Evolutionary conservation across 495 filamentous ascomycete genomes (phyloP), one percentile per base, ranked within the genome.

Genomic region (Eremomyces bilateralis): DNA sequence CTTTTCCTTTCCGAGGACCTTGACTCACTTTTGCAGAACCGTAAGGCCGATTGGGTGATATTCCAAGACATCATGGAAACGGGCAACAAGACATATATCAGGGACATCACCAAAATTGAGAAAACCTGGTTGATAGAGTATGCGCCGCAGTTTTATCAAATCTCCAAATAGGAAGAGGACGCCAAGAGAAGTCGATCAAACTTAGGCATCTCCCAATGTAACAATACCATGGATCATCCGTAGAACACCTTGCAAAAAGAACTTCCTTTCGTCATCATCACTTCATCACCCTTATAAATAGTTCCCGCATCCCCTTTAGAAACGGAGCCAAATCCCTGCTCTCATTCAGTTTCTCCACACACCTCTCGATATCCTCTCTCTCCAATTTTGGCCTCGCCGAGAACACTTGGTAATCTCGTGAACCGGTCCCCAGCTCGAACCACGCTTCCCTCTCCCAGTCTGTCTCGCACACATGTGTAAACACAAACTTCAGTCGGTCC

Each of bases 41-140:
- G 88, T 29, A 94, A 91, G 60, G 82, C 80, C 13, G 85, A 95
- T 43, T 97, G 88, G 88, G 84, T 97, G 6, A 70, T 97, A 28
- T 97, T 95, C 48, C 78, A 90, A 47, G 90, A 95, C 51, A 70
- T 94, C 34, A 70, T 93, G 62, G 83, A 97, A 54, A 90, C 80
- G 15, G 76, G 80, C 12, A 65, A 68, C 37, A 95, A 94, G 61
- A 83, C 67, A 0, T 95, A 75, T 42, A 92, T 97, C 36, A 65
- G 84, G 29, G 88, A 97, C 58, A 59, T 93, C 35, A 88, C 76
- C 3, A 83, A 76, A 61, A 81, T 95, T 38, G 76, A 93, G 53
- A 92, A 80, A 62, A 62, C 59, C 29, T 97, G 85, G 73, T 63
- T 97, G 41, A 42, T 88, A 32, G 84, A 95, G 53, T 90, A 83